Conservation (phyloP, 306 rosid genomes). For the Mimosa bimucronata region DNA sequence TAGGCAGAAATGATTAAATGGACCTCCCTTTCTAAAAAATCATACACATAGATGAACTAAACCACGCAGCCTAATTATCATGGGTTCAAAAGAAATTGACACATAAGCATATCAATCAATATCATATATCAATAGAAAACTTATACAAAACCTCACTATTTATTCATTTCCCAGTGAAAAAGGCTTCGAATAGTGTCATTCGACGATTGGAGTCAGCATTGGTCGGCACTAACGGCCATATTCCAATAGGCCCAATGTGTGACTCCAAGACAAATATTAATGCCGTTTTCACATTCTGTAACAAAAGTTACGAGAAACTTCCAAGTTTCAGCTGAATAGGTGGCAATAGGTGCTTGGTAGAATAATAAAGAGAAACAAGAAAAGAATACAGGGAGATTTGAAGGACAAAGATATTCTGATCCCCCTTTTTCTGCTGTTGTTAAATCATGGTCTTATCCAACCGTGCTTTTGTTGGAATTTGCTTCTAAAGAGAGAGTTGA, state of each 20-base stretch:
- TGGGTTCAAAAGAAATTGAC: background rate
- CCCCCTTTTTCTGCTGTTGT: background rate
- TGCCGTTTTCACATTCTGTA: constrained; percentile 31
- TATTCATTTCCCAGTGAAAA: background rate
- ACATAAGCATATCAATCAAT: background rate
- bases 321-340: background rate
- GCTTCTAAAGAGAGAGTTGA: background rate
- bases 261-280: background rate
- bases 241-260: background rate
- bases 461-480: constrained; percentile 10
- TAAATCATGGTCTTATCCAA: constrained; percentile 29
- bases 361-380: background rate
- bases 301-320: background rate
- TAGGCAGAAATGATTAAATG: background rate
- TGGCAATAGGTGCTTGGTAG: background rate
- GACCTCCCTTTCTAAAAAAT: background rate
- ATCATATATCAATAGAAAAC: background rate
- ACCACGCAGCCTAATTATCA: background rate
- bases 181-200: background rate
- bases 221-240: background rate
- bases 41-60: background rate
- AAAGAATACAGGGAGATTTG: background rate
- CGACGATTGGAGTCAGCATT: background rate
- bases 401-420: background rate
- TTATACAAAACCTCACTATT: background rate